Conservation (phyloP, 441 rosid genomes). For the Aquilaria agallochum region DNA sequence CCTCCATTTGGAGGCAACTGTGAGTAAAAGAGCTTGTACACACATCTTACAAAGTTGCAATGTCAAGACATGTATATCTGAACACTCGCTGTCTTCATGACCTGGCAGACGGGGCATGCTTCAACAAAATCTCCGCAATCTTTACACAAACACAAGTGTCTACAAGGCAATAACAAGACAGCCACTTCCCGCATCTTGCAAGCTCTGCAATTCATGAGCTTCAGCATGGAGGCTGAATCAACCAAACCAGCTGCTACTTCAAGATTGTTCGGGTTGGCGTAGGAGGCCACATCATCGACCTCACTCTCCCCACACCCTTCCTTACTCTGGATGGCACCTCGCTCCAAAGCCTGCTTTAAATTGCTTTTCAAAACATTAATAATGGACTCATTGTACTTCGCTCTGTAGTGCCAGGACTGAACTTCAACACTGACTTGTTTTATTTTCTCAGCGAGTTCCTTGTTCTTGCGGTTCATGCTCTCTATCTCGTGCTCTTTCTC, state of each 20-base stretch:
- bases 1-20: constrained; percentile 10
- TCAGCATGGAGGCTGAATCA: constrained; percentile 16
- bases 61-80: constrained; percentile 34
- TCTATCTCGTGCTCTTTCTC: constrained; percentile 59
- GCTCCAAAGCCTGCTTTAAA: constrained; percentile 55
- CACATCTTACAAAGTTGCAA: background rate
- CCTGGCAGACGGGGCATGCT: constrained; percentile 53
- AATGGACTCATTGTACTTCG: constrained; percentile 62
- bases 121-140: constrained; percentile 46
- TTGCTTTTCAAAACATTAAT: constrained; percentile 51
- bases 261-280: constrained; percentile 34
- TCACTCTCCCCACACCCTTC: constrained; percentile 78
- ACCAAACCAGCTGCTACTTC: constrained; percentile 17
- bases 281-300: constrained; percentile 55
- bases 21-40: constrained; percentile 9
- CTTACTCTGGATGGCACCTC: constrained; percentile 32
- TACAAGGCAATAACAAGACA: constrained; percentile 53
- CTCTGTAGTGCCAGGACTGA: constrained; percentile 63
- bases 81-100: constrained; percentile 49
- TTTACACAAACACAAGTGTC: constrained; percentile 64
- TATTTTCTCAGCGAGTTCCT: constrained; percentile 53
- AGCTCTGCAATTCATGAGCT: constrained; percentile 41
- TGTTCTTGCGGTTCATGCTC: constrained; percentile 51
- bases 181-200: constrained; percentile 47
- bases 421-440: constrained; percentile 50